Conservation (phyloP, 2,329 filamentous ascomycete species). For the Neonectria magnoliae region DNA sequence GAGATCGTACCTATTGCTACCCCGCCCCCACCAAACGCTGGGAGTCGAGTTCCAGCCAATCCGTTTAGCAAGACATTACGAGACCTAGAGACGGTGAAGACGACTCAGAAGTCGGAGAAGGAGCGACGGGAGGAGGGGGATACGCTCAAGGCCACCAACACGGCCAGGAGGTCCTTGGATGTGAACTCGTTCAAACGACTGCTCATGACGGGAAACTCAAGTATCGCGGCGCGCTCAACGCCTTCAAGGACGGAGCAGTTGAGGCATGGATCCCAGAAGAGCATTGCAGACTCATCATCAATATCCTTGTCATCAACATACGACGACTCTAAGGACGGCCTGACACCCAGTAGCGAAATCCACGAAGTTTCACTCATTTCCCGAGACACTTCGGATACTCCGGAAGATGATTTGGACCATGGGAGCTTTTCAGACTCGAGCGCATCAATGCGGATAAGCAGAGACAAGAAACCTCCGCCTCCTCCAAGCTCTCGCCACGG, state of each 20-base stretch:
- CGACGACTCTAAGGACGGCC: conserved; percentile 23
- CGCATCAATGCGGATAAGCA: conserved; percentile 40
- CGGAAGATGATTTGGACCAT: conserved; percentile 36
- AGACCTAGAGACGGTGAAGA: conserved; percentile 56
- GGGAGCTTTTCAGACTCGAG: conserved; percentile 43
- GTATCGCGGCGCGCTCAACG: conserved; percentile 21
- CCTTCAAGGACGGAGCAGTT: conserved; percentile 23
- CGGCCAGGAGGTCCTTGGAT: conserved; percentile 66
- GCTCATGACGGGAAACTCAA: conserved; percentile 76
- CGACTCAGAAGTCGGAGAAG: conserved; percentile 45
- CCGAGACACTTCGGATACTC: conserved; percentile 33
- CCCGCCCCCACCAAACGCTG: conserved; percentile 37
- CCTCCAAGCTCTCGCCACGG: conserved; percentile 81
- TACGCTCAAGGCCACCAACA: conserved; percentile 46
- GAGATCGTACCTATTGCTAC: conserved; percentile 36
- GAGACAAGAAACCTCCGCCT: conserved; percentile 72
- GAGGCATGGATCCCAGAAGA: conserved; percentile 16
- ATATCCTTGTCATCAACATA: conserved; percentile 29
- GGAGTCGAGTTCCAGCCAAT: conserved; percentile 44
- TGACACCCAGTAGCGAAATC: conserved; percentile 21
- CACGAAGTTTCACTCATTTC: conserved; percentile 38
- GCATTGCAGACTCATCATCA: conserved; percentile 29
- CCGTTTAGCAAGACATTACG: conserved; percentile 66
- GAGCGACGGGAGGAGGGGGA: conserved; percentile 46
- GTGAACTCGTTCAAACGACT: conserved; percentile 82